Conservation (phyloP, 805 yeast genomes). For the Jamesozyma lodderae region DNA sequence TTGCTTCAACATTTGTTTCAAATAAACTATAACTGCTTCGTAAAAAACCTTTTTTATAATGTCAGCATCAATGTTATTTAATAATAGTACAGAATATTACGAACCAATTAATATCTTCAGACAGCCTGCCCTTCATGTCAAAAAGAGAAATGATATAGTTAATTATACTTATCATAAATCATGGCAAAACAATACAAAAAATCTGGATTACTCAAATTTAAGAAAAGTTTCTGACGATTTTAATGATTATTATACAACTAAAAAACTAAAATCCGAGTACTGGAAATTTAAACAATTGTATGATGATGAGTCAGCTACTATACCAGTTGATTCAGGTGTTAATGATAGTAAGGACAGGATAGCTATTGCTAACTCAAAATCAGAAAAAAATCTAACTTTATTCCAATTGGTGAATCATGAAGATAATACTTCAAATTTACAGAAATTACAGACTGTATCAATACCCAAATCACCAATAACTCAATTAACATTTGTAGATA, state of each 20-base stretch:
- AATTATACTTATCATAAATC: constrained; percentile 8
- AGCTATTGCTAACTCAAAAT: constrained; percentile 12
- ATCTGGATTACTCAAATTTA: constrained; percentile 16
- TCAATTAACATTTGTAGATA: constrained; percentile 1
- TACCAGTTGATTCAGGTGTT: constrained; percentile 8
- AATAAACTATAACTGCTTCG: too few species aligned
- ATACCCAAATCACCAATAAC: constrained; percentile 21
- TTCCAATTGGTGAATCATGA: constrained; percentile 6
- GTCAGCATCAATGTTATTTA: too few species aligned
- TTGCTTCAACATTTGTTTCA: too few species aligned
- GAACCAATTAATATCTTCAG: constrained; percentile 22
- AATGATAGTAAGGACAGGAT: constrained; percentile 11
- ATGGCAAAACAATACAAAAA: constrained; percentile 18
- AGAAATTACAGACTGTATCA: constrained; percentile 18
- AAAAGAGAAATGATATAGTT: constrained; percentile 9
- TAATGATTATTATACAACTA: constrained; percentile 23
- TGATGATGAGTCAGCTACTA: not conserved
- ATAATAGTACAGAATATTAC: constrained; percentile 9
- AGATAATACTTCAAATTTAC: constrained; percentile 7
- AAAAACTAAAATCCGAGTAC: constrained; percentile 21
- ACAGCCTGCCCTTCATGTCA: constrained; percentile 19
- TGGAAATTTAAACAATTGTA: constrained; percentile 12
- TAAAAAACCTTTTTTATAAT: too few species aligned
- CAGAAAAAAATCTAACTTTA: constrained; percentile 15
- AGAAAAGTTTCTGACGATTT: constrained; percentile 24